phyloP scores from a whole-genome alignment of 768 basidiomycete species.

The Collybiopsis luxurians region DNA sequence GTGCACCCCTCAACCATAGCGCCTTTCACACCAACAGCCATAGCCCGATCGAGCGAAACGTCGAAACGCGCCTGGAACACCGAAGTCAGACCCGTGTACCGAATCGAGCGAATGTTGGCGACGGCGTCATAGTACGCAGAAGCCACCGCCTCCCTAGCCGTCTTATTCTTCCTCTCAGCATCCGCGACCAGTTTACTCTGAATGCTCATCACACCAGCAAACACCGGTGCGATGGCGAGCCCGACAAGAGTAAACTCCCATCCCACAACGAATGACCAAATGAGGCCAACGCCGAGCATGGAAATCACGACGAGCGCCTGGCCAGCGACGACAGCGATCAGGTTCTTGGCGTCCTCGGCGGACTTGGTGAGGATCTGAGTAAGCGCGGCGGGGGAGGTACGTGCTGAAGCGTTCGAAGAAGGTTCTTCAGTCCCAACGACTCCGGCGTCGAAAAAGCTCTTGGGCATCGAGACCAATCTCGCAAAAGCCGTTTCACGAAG shows the following conservation, averaged over 20 bases:
- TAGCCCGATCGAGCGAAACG: constrained; percentile 54
- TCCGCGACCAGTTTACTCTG: constrained; percentile 71
- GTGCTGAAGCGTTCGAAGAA: constrained; percentile 35
- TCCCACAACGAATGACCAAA: constrained; percentile 85
- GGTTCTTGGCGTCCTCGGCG: constrained; percentile 78
- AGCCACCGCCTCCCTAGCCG: constrained; percentile 81
- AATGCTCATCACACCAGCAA: constrained; percentile 68
- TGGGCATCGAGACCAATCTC: constrained; percentile 75
- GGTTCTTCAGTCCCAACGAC: neutral
- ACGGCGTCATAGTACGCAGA: constrained; percentile 86
- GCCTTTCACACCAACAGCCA: constrained; percentile 68
- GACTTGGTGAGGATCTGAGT: constrained; percentile 84
- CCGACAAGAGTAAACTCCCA: constrained; percentile 96
- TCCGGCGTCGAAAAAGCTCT: constrained; percentile 72
- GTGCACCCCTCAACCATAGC: constrained; percentile 87
- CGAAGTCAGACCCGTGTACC: constrained; percentile 80
- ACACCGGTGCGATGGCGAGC: constrained; percentile 82
- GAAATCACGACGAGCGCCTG: constrained; percentile 70
- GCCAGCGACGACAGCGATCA: constrained; percentile 70
- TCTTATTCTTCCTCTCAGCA: constrained; percentile 79
- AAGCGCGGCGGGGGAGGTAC: constrained; percentile 31
- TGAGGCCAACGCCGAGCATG: constrained; percentile 81
- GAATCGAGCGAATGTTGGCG: constrained; percentile 80
- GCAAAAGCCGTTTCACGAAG: constrained; percentile 57
- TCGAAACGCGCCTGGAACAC: constrained; percentile 74